Percentiles rank a stretch among this genome's conserved stretches.
phyloP scores from a whole-genome alignment of 2,329 filamentous ascomycete species.

The Trichoderma simmonsii region DNA sequence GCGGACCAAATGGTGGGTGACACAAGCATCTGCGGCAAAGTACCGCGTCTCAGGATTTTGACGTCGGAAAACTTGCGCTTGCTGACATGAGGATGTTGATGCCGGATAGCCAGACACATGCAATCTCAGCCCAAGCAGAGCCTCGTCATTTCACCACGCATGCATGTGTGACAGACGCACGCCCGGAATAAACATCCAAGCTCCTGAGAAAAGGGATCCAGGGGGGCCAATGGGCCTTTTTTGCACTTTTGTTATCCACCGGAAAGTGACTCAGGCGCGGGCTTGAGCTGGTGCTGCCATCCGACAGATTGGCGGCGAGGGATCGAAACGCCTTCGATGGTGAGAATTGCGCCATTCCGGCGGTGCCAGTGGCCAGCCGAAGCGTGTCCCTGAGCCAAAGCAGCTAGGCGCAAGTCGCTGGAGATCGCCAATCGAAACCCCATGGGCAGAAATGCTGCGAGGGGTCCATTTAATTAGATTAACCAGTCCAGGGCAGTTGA shows the following conservation, averaged over 20 bases:
- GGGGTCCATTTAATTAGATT: slow-evolving; percentile 8
- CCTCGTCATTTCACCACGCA: not conserved
- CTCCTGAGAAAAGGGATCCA: not conserved
- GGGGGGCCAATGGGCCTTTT: not conserved
- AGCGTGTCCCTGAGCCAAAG: slow-evolving; percentile 1
- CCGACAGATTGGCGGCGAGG: slow-evolving; percentile 4
- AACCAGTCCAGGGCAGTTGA: not conserved
- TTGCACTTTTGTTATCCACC: not conserved
- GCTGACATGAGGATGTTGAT: not conserved
- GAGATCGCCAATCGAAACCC: slow-evolving; percentile 11
- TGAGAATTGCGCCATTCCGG: slow-evolving; percentile 19
- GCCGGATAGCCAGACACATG: not conserved
- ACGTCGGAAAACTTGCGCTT: not conserved
- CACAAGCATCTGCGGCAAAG: not conserved
- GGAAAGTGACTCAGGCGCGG: not conserved
- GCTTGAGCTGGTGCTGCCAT: not conserved
- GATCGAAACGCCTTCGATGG: slow-evolving; percentile 17
- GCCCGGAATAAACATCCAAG: not conserved
- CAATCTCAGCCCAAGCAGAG: not conserved
- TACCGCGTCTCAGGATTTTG: not conserved
- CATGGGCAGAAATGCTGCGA: slow-evolving; percentile 3
- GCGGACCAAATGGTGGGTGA: not conserved
- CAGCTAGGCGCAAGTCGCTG: not conserved
- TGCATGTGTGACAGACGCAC: not conserved
- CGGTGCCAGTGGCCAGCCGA: not conserved